Conservation (phyloP, 2,329 filamentous ascomycete species). For the Penicillium sp. region DNA sequence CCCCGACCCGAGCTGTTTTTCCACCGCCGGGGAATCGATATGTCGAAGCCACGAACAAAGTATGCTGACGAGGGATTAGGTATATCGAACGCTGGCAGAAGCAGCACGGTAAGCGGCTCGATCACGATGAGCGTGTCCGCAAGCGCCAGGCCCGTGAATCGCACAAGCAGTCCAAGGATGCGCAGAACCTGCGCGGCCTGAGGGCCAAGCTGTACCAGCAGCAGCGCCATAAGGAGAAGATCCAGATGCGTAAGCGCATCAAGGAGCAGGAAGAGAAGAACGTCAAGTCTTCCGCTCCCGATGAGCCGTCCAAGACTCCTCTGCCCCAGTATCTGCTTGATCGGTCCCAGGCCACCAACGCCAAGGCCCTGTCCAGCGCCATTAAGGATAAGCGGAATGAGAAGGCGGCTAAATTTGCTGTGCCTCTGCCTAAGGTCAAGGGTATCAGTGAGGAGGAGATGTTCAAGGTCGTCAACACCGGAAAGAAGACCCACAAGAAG, state of each 20-base stretch:
- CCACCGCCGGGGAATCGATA: too few species aligned
- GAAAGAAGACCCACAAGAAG: constrained; percentile 88
- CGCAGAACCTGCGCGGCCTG: constrained; percentile 85
- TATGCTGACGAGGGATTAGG: too few species aligned
- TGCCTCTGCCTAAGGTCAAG: constrained; percentile 86
- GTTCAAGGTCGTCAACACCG: constrained; percentile 93
- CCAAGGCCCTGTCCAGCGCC: constrained; percentile 67
- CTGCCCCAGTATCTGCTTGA: constrained; percentile 91
- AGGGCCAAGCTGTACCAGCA: constrained; percentile 88
- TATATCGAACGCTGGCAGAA: constrained; percentile 71
- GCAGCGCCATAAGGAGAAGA: constrained; percentile 94
- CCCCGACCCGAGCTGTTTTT: too few species aligned
- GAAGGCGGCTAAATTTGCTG: constrained; percentile 86
- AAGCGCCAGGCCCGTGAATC: constrained; percentile 82
- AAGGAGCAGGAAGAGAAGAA: constrained; percentile 92
- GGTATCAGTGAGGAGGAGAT: constrained; percentile 94
- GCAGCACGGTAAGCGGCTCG: constrained; percentile 54
- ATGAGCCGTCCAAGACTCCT: constrained; percentile 66
- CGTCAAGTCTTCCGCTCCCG: constrained; percentile 71
- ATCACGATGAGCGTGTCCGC: constrained; percentile 79
- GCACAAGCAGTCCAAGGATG: constrained; percentile 78
- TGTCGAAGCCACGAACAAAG: too few species aligned
- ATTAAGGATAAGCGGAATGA: constrained; percentile 94
- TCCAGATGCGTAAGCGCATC: constrained; percentile 92
- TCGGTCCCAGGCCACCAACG: constrained; percentile 57